Percentiles rank a stretch among this genome's conserved stretches.
phyloP scores from a whole-genome alignment of 805 yeast species.

The Wickerhamomyces rabaulensis region DNA sequence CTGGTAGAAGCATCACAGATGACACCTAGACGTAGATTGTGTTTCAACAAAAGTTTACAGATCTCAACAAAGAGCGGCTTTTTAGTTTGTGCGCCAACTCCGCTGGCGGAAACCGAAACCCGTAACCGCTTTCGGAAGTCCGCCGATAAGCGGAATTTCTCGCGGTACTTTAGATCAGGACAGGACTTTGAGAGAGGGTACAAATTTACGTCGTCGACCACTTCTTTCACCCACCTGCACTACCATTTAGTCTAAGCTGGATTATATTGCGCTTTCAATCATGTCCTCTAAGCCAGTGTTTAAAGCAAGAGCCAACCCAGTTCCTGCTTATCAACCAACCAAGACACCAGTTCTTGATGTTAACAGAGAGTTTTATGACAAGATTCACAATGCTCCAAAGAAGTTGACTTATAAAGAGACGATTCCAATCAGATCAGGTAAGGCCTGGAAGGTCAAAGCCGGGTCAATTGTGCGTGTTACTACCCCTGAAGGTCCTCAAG shows the following conservation, averaged over 20 bases:
- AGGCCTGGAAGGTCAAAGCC: conserved; percentile 60
- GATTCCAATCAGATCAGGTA: conserved; percentile 52
- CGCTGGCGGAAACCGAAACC: not conserved
- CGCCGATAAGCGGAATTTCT: not conserved
- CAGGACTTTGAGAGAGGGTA: too few species aligned
- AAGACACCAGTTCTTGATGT: conserved; percentile 49
- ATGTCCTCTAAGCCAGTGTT: conserved; percentile 16
- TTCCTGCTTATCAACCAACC: conserved; percentile 53
- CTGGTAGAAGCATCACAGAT: too few species aligned
- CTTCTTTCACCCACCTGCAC: too few species aligned
- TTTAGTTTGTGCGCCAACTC: too few species aligned
- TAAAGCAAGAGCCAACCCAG: conserved; percentile 30
- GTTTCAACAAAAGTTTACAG: too few species aligned
- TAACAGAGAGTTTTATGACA: conserved; percentile 40
- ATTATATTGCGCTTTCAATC: too few species aligned
- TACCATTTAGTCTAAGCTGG: too few species aligned
- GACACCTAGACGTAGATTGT: too few species aligned
- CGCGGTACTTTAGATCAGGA: too few species aligned
- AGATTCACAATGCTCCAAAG: conserved; percentile 36
- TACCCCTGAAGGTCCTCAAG: conserved; percentile 68
- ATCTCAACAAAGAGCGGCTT: too few species aligned
- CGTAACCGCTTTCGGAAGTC: not conserved
- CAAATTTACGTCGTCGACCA: too few species aligned
- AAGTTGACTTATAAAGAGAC: conserved; percentile 36
- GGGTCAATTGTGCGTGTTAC: conserved; percentile 53